Evolutionary conservation across 441 rosid genomes (phyloP).

Genomic region (Breynia disticha): DNA sequence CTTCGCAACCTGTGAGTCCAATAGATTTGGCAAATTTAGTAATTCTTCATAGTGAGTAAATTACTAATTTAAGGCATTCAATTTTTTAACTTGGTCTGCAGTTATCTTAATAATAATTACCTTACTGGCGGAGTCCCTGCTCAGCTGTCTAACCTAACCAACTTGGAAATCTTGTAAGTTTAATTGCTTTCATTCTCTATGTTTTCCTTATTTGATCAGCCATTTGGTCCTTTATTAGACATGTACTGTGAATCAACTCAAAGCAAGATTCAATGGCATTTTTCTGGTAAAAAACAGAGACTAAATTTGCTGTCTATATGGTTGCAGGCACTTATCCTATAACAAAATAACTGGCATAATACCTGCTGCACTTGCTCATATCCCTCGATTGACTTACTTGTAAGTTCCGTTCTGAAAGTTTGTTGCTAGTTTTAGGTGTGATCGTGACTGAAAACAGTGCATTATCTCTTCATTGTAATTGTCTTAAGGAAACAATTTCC

Average conservation of each 20-base stretch:
- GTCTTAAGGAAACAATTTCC: too few relatives aligned
- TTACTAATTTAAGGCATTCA: not conserved
- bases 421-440: too few relatives aligned
- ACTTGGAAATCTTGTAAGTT: constrained; percentile 87
- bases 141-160: constrained; percentile 81
- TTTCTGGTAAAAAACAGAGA: not conserved
- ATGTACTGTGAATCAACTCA: not conserved
- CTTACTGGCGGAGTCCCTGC: constrained; percentile 93
- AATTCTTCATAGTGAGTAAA: not conserved
- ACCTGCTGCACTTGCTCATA: constrained; percentile 67
- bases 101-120: constrained; percentile 82
- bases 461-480: too few relatives aligned
- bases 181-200: not conserved
- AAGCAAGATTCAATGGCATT: constrained; percentile 1
- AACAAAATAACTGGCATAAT: constrained; percentile 81
- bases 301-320: constrained; percentile 8
- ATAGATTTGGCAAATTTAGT: not conserved
- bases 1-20: constrained; percentile 78
- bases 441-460: too few relatives aligned
- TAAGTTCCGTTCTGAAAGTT: constrained; percentile 29
- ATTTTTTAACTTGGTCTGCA: constrained; percentile 15
- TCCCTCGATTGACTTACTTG: constrained; percentile 77
- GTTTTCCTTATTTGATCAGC: not conserved
- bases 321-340: constrained; percentile 64
- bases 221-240: not conserved